Evolutionary conservation across 2,329 filamentous ascomycete species (phyloP).

Genomic region (Mycogone perniciosa): DNA sequence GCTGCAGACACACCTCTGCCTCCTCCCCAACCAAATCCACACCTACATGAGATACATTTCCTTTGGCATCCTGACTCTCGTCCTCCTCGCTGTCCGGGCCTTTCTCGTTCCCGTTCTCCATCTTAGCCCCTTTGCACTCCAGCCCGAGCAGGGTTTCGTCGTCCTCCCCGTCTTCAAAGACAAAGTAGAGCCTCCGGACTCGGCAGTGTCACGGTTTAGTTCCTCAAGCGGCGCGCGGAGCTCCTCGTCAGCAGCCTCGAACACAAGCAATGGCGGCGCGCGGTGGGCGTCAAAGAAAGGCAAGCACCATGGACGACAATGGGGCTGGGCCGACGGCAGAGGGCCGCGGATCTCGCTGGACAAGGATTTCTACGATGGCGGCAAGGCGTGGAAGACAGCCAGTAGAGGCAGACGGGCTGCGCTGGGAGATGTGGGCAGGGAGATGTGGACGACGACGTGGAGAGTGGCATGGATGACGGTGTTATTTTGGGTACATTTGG

Average conservation of each 20-base stretch:
- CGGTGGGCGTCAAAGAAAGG: slow-evolving; percentile 22
- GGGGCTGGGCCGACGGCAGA: slow-evolving; percentile 39
- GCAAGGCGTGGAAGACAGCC: slow-evolving; percentile 27
- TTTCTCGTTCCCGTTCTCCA: slow-evolving; percentile 50
- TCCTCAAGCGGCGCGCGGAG: slow-evolving; percentile 16
- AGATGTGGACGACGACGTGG: slow-evolving; percentile 57
- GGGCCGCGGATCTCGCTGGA: slow-evolving; percentile 51
- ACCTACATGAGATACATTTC: slow-evolving; percentile 75
- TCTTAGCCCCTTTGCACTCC: slow-evolving; percentile 48
- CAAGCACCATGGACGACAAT: slow-evolving; percentile 23
- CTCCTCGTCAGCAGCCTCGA: slow-evolving; percentile 16
- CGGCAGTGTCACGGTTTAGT: background rate
- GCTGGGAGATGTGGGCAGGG: slow-evolving; percentile 45
- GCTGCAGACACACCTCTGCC: slow-evolving; percentile 81
- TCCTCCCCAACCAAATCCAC: slow-evolving; percentile 79
- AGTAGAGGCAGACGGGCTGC: slow-evolving; percentile 22
- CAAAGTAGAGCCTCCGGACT: slow-evolving; percentile 41
- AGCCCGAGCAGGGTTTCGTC: slow-evolving; percentile 27
- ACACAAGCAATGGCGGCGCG: slow-evolving; percentile 16
- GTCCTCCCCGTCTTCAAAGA: slow-evolving; percentile 43
- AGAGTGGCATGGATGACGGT: slow-evolving; percentile 58
- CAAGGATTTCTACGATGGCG: slow-evolving; percentile 39
- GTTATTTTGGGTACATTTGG: slow-evolving; percentile 60
- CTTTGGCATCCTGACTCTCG: slow-evolving; percentile 49
- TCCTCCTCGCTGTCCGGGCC: slow-evolving; percentile 47